Percentiles rank a stretch among this genome's conserved stretches.
Conservation (phyloP, 768 basidiomycete species). For the Glaciozyma antarctica region DNA sequence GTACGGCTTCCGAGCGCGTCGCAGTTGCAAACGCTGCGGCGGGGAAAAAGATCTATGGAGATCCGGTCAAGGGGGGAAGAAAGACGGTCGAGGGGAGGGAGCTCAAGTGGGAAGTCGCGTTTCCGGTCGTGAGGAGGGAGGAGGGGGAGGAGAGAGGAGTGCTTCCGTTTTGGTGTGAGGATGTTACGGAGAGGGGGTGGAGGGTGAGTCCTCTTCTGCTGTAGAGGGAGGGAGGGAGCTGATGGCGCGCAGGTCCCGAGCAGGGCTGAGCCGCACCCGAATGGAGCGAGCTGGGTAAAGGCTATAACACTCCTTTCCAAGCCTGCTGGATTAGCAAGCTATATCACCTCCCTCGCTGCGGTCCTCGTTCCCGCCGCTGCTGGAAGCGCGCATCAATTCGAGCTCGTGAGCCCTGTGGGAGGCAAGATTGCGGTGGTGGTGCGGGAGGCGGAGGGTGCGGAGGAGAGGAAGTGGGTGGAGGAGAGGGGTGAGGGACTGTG, state of each 20-base stretch:
- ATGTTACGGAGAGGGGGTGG: not conserved
- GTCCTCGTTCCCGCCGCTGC: not conserved
- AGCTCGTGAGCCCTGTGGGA: not conserved
- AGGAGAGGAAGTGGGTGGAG: not conserved
- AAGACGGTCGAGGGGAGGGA: constrained; percentile 10
- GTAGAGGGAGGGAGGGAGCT: too few species aligned
- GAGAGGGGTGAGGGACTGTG: constrained; percentile 1
- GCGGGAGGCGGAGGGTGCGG: not conserved
- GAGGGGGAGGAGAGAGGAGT: not conserved
- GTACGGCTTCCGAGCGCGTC: not conserved
- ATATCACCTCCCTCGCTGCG: not conserved
- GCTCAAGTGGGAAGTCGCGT: constrained; percentile 12
- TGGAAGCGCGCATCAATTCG: not conserved
- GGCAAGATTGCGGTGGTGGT: not conserved
- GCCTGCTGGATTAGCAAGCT: not conserved
- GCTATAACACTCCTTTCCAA: not conserved
- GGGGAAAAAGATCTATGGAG: not conserved
- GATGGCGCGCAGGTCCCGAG: not conserved
- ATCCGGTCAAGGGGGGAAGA: constrained; percentile 1
- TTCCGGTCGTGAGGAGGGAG: not conserved
- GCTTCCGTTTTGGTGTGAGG: constrained; percentile 5
- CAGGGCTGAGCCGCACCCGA: not conserved
- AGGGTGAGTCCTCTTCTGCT: not conserved
- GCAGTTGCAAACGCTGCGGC: not conserved
- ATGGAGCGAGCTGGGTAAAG: not conserved